Base-by-base conservation (phyloP, 257 asterid genomes). In the Solanum pennellii region DNA sequence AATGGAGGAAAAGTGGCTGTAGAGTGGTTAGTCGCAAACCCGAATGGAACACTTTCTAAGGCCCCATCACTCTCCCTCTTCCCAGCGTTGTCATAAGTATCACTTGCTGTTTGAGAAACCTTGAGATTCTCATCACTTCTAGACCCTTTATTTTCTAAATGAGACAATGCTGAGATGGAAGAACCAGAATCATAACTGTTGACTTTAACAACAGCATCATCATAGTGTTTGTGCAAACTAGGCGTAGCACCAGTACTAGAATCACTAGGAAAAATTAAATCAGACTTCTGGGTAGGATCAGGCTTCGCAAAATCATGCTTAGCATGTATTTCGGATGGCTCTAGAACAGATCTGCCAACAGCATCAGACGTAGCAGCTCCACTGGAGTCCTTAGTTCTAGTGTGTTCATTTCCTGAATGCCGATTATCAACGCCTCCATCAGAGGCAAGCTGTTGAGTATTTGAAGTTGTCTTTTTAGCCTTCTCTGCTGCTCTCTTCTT, bases 401-500 rank as follows among this genome's bases (percentile, higher is more conserved):
- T 87, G 80, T 80, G 87, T 86, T 91, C 93, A 52, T 89, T 79
- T 87, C 92, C 95, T 71, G 92, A 91, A 88, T 85, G 77, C 88
- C 93, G 91, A 59, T 89, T 89, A 85, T 91, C 97, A 60, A 83
- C 69, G 31, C 89, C 92, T 83, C 86, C 94, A 87, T 91, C 93
- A 88, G 93, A 71, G 42, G 88, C 89, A 83, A 83, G 86, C 87
- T 84, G 86, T 91, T 93, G 94, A 83, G 77, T 89, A 29, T 87
- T 79, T 66, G 94, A 85, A 49, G 90, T 83, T 77, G 90, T 56
- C 91, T 93, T 95, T 87, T 94, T 96, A 44, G 96, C 95, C 92
- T 86, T 93, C 91, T 92, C 94, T 73, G 94, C 96, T 56, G 97
- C 98, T 89, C 94, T 96, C 91, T 93, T 94, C 88, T 92, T 93